Conservation (phyloP, 495 filamentous ascomycete genomes). For the Diplogelasinospora grovesii region DNA sequence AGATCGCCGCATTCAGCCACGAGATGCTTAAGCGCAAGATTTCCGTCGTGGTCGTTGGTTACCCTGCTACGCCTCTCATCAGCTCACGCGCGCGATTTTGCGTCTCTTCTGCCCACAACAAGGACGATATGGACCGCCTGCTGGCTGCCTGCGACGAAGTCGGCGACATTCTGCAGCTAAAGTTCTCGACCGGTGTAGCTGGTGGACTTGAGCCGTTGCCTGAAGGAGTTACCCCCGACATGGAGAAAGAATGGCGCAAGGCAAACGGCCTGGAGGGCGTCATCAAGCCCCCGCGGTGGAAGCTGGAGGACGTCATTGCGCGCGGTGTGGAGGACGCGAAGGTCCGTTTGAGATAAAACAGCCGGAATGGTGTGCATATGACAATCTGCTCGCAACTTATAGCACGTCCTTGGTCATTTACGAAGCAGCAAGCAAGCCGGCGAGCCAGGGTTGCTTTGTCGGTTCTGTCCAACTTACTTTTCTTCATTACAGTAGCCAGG, state of each 20-base stretch:
- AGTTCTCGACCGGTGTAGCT: conserved; percentile 90
- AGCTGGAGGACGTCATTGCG: conserved; percentile 69
- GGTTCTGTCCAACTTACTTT: too few species aligned
- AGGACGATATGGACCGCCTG: conserved; percentile 91
- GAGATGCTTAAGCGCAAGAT: conserved; percentile 98
- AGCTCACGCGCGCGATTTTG: conserved; percentile 93
- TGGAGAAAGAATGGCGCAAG: conserved; percentile 64
- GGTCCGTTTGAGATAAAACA: conserved; percentile 57
- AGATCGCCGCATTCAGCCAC: conserved; percentile 96
- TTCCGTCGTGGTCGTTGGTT: conserved; percentile 96
- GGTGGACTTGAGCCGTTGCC: conserved; percentile 72
- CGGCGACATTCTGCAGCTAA: conserved; percentile 85
- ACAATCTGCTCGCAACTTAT: background rate
- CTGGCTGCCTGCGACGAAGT: conserved; percentile 88
- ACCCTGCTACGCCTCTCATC: conserved; percentile 94
- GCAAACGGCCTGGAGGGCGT: conserved; percentile 45
- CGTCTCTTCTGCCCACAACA: conserved; percentile 92
- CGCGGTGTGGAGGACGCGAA: conserved; percentile 76
- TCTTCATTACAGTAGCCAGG: too few species aligned
- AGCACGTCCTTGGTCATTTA: background rate
- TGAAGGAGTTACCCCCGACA: conserved; percentile 60
- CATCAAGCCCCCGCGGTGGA: conserved; percentile 70
- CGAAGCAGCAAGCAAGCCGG: too few species aligned
- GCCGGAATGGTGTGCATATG: background rate
- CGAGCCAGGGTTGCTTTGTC: too few species aligned